Evolutionary conservation across 108 stramenopile genomes (phyloP).

Genomic region (Parmales sp.): DNA sequence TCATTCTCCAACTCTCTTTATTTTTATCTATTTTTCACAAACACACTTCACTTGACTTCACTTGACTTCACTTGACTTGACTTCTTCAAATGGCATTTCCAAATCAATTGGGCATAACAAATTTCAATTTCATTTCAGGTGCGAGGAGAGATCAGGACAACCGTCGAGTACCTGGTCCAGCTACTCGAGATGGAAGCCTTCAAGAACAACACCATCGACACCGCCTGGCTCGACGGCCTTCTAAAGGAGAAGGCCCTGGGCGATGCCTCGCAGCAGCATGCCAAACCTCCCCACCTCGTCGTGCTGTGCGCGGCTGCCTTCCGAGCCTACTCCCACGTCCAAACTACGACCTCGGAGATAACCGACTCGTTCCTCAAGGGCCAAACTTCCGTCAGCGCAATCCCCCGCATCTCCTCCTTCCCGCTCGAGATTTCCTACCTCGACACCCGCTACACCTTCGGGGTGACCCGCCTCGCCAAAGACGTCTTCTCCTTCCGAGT

Average conservation of each 20-base stretch:
- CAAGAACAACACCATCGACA: constrained; percentile 93
- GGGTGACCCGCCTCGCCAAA: constrained; percentile 61
- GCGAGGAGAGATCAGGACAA: constrained; percentile 96
- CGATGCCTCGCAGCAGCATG: not conserved
- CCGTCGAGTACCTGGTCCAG: constrained; percentile 94
- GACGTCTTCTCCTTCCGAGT: constrained; percentile 68
- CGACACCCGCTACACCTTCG: constrained; percentile 85
- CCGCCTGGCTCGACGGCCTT: constrained; percentile 89
- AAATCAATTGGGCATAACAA: no score
- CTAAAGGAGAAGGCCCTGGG: constrained; percentile 66
- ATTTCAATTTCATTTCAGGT: no score
- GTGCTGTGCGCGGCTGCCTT: constrained; percentile 78
- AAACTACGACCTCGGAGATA: constrained; percentile 52
- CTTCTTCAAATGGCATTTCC: no score
- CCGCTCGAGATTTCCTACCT: constrained; percentile 79
- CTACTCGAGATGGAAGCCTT: constrained; percentile 88
- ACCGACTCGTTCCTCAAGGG: constrained; percentile 74
- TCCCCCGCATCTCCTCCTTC: constrained; percentile 79
- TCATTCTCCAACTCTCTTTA: no score
- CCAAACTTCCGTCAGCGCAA: constrained; percentile 67
- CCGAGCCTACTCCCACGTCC: constrained; percentile 74
- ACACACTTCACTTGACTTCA: no score
- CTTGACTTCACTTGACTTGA: no score
- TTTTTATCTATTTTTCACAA: no score
- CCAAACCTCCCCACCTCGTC: constrained; percentile 61